Evolutionary conservation across 176 grass and related monocot species (phyloP).

Genomic region (Zoysia japonica): DNA sequence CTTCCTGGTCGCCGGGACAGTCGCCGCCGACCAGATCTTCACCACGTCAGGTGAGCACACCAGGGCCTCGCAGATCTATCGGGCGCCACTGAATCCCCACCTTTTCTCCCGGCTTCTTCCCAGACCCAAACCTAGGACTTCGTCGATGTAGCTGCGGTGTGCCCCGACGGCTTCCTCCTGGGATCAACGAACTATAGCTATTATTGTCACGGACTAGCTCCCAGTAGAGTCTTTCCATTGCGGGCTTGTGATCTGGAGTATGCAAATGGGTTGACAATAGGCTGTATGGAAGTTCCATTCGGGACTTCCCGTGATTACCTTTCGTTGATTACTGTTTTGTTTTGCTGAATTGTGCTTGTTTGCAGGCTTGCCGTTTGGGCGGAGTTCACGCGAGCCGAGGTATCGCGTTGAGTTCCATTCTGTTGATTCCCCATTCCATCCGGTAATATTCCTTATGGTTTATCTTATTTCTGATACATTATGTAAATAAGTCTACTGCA

Average conservation of each 20-base stretch:
- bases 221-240: background rate
- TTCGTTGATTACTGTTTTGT: background rate
- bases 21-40: slow-evolving; percentile 55
- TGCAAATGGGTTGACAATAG: background rate
- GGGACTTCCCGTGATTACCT: background rate
- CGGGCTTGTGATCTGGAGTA: background rate
- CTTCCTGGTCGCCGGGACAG: slow-evolving; percentile 7
- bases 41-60: slow-evolving; percentile 44
- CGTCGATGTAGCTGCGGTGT: background rate
- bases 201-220: background rate
- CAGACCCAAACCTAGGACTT: background rate
- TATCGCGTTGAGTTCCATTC: slow-evolving; percentile 46
- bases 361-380: slow-evolving; percentile 46
- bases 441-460: slow-evolving; percentile 10
- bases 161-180: background rate
- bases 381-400: slow-evolving; percentile 42
- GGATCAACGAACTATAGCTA: background rate
- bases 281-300: background rate
- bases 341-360: background rate
- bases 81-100: background rate
- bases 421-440: slow-evolving; percentile 35
- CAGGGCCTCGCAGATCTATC: background rate
- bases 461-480: background rate
- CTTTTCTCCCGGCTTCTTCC: background rate
- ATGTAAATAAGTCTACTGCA: background rate